Evolutionary conservation across 2,329 filamentous ascomycete species (phyloP), one percentile per base, ranked within the genome.

Genomic region (Escovopsis weberi): DNA sequence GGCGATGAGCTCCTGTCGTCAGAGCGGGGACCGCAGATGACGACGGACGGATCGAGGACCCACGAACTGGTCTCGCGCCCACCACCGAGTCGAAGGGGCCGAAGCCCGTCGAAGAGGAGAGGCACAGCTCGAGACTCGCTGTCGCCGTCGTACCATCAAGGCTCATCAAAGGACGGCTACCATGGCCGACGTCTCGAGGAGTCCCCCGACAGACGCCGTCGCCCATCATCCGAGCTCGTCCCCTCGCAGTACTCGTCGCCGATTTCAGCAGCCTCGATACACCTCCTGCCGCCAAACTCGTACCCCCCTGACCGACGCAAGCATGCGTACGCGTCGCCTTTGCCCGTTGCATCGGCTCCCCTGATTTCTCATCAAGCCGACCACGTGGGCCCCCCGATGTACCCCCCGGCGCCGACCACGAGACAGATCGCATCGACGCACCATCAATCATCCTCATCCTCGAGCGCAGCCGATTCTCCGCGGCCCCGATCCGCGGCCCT

Each of bases 401-500:
- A 40, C 32, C 6, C 44, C 32, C 23, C 32, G 36, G 37, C 28
- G 11, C 8, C 28, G 4, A 32, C 43, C 26, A 32, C 45, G 7
- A 44, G 42, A 37, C 43, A 45, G 11, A 45, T 45, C 11, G 48
- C 47, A 11, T 47, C 50, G 12, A 37, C 48, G 7, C 46, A 46
- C 19, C 48, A 52, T 38, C 48, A 47, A 39, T 44, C 50, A 10
- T 39, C 28, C 28, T 32, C 45, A 26, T 35, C 41, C 9, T 40
- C 37, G 33, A 45, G 33, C 15, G 36, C 35, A 33, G 33, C 33
- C 35, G 42, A 30, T 18, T 42, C 45, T 33, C 43, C 45, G 12
- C 38, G 43, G 23, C 45, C 40, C 12, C 38, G 32, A 30, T 40
- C 43, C 7, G 26, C 37, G 12, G n/a, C 39, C 32, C 15, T 33